Evolutionary conservation across 108 stramenopile species (phyloP).

Genomic region (Cylindrotheca closterium): DNA sequence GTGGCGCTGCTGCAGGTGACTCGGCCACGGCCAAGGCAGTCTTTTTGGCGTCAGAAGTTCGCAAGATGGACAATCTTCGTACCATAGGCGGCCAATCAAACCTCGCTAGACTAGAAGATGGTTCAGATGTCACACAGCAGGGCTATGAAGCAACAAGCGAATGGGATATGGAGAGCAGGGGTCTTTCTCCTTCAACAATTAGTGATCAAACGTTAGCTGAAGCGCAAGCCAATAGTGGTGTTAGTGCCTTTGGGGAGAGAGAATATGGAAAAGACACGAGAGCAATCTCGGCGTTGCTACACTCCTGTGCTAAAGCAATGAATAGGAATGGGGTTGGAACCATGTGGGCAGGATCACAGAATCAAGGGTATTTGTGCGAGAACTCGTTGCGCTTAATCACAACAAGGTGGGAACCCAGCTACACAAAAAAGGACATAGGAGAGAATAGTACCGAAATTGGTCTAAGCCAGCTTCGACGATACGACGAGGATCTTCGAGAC

Average conservation of each 20-base stretch:
- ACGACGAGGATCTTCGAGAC: conserved; percentile 31
- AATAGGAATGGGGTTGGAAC: conserved; percentile 67
- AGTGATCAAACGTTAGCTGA: neutral
- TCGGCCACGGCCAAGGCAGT: conserved; percentile 83
- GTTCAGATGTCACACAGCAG: too few relatives aligned
- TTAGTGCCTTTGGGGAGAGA: conserved; percentile 46
- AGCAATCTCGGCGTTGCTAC: conserved; percentile 55
- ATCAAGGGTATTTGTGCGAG: conserved; percentile 72
- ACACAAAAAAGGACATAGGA: conserved; percentile 60
- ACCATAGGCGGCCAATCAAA: conserved; percentile 61
- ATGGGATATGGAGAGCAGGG: conserved; percentile 18
- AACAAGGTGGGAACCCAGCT: conserved; percentile 55
- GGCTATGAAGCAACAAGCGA: neutral
- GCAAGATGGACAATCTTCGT: conserved; percentile 71
- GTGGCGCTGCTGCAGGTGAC: conserved; percentile 81
- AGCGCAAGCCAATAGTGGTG: neutral
- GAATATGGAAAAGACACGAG: conserved; percentile 82
- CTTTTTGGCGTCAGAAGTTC: conserved; percentile 69
- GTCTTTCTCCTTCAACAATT: neutral
- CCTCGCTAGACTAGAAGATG: conserved; percentile 33
- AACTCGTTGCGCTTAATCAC: conserved; percentile 71
- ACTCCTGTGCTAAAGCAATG: conserved; percentile 70
- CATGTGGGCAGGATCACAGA: conserved; percentile 79
- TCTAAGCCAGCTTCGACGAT: conserved; percentile 22
- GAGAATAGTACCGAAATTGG: conserved; percentile 52